Percentiles rank a stretch among this genome's conserved stretches.
These are phyloP conservation scores for Beauveria brongniartii DNA, from an alignment of 2,329 filamentous ascomycete species.

Conservation along the genomic window DNA sequence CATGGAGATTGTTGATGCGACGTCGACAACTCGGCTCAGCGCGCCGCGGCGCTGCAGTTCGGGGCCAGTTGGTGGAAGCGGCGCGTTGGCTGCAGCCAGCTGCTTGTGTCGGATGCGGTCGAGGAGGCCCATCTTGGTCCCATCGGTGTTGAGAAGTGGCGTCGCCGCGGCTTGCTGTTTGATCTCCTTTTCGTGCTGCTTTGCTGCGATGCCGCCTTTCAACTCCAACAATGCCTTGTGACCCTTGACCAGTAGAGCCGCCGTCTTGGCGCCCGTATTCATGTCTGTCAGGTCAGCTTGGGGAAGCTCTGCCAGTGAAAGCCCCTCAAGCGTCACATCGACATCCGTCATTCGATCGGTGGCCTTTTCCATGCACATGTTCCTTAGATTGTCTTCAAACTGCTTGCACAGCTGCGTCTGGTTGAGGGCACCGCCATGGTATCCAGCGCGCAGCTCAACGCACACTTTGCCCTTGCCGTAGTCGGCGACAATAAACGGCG, in stretches of 20 bases:
- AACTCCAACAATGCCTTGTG: conserved; percentile 62
- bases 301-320: conserved; percentile 43
- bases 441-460: conserved; percentile 42
- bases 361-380: conserved; percentile 32
- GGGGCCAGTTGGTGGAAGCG: conserved; percentile 46
- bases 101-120: conserved; percentile 71
- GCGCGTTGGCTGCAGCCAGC: conserved; percentile 46
- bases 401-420: conserved; percentile 44
- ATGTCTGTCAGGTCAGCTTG: conserved; percentile 27
- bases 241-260: conserved; percentile 55
- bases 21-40: conserved; percentile 59
- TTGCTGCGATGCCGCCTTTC: conserved; percentile 50
- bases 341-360: conserved; percentile 23
- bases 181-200: conserved; percentile 38
- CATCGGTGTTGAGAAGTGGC: conserved; percentile 33
- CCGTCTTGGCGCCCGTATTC: conserved; percentile 32
- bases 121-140: conserved; percentile 57
- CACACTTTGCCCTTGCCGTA: conserved; percentile 50
- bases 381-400: conserved; percentile 45
- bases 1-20: conserved; percentile 60
- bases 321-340: conserved; percentile 40
- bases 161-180: conserved; percentile 26
- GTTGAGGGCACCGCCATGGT: conserved; percentile 33
- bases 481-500: conserved; percentile 39
- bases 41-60: conserved; percentile 56